Evolutionary conservation across 179 eudicot genomes (phyloP).

Genomic region (Vitellaria paradoxa): DNA sequence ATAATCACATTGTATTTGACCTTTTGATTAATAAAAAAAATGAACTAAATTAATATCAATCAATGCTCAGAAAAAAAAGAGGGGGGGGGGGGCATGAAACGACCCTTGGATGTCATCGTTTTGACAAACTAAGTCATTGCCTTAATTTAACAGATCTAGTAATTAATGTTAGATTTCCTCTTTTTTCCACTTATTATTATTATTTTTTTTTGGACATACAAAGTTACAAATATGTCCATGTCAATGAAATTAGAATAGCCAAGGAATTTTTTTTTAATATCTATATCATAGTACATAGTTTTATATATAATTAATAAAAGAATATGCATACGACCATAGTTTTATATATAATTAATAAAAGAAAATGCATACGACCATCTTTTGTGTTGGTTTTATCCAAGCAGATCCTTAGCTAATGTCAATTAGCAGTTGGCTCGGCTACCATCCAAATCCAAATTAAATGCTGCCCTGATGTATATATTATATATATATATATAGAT

Average conservation of each 20-base stretch:
- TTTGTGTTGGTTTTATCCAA: conserved; percentile 18
- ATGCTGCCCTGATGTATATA: neutral
- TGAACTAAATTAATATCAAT: no score
- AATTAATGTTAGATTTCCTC: no score
- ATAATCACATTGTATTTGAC: no score
- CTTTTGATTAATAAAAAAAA: no score
- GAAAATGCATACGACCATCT: conserved; percentile 4
- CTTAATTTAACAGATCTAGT: neutral
- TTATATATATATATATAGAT: no score
- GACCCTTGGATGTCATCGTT: neutral
- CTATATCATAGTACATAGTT: neutral
- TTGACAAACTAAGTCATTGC: neutral
- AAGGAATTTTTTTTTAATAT: neutral
- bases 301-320: neutral
- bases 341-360: neutral
- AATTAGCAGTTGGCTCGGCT: conserved; percentile 20
- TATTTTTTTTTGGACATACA: neutral
- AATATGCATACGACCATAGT: neutral
- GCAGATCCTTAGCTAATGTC: conserved; percentile 22
- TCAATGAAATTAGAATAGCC: conserved; percentile 2
- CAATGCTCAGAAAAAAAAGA: neutral
- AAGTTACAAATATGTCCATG: neutral
- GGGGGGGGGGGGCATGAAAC: neutral
- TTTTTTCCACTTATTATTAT: no score
- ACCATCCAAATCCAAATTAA: conserved; percentile 8